Evolutionary conservation across 441 rosid species (phyloP).

Genomic region (Isatis lusitanica): DNA sequence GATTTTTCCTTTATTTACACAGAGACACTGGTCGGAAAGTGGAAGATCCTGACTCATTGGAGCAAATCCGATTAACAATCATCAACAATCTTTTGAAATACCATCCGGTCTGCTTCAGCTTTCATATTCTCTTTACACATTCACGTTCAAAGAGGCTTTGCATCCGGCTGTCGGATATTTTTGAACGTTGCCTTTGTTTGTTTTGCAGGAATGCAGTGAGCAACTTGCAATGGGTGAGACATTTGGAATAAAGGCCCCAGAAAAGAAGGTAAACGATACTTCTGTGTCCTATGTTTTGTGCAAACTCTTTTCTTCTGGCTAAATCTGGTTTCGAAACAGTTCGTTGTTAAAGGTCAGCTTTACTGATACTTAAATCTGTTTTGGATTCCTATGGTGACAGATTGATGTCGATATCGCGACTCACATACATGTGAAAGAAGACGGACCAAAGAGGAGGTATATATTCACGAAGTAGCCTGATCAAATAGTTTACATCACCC

Average conservation of each 20-base stretch:
- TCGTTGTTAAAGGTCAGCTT: neutral
- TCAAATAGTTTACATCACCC: neutral
- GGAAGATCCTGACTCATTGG: slow-evolving; percentile 90
- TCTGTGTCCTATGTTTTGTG: neutral
- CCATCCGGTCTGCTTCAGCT: slow-evolving; percentile 75
- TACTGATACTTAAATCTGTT: neutral
- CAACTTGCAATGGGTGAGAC: slow-evolving; percentile 95
- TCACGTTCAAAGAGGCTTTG: neutral
- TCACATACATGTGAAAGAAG: slow-evolving; percentile 65
- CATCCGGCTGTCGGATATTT: neutral
- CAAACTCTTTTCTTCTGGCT: neutral
- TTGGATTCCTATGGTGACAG: slow-evolving; percentile 45
- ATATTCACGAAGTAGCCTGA: slow-evolving; percentile 2
- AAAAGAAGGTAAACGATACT: slow-evolving; percentile 60
- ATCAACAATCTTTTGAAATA: slow-evolving; percentile 92
- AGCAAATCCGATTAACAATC: slow-evolving; percentile 88
- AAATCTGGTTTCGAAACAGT: neutral
- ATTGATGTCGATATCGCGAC: slow-evolving; percentile 89
- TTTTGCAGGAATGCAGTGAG: slow-evolving; percentile 76
- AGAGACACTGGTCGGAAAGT: slow-evolving; percentile 92
- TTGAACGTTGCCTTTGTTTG: slow-evolving; percentile 25
- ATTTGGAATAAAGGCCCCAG: slow-evolving; percentile 88
- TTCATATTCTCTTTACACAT: neutral
- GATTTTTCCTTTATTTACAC: slow-evolving; percentile 30
- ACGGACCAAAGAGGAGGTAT: slow-evolving; percentile 90